Evolutionary conservation across 192 early-diverging fungal species (phyloP).

Genomic region (Coemansia sp.): DNA sequence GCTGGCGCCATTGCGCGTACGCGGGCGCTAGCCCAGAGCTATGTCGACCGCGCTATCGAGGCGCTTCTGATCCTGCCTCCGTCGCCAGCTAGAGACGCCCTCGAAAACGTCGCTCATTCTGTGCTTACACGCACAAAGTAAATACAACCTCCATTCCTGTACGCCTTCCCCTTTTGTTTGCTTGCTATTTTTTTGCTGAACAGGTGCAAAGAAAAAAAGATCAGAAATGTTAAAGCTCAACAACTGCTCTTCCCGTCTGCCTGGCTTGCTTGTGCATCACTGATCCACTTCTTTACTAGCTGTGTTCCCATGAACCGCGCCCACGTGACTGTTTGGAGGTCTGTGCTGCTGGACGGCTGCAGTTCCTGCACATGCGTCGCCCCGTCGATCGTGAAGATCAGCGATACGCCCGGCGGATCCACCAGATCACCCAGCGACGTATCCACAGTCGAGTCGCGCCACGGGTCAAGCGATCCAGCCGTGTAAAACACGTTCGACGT

Average conservation of each 20-base stretch:
- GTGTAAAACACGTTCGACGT: conserved; percentile 61
- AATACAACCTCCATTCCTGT: not conserved
- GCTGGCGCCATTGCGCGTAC: conserved; percentile 74
- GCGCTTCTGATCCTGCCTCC: conserved; percentile 69
- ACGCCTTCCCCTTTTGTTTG: too few relatives aligned
- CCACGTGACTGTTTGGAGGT: conserved; percentile 21
- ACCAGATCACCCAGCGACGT: conserved; percentile 18
- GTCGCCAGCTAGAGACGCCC: conserved; percentile 74
- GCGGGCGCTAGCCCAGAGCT: conserved; percentile 69
- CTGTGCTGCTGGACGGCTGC: conserved; percentile 1
- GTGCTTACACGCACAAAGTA: conserved; percentile 83
- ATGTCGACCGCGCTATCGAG: conserved; percentile 74
- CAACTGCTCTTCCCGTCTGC: not conserved
- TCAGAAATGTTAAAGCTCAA: not conserved
- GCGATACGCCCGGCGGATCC: conserved; percentile 2
- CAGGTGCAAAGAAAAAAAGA: not conserved
- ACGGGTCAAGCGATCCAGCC: conserved; percentile 64
- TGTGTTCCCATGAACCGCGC: conserved; percentile 23
- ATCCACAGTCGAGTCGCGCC: conserved; percentile 57
- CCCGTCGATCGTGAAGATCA: conserved; percentile 25
- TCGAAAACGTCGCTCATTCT: conserved; percentile 79
- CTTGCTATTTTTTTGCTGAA: not conserved
- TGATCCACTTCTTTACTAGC: conserved; percentile 26
- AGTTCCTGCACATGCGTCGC: conserved; percentile 48
- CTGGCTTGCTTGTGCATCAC: not conserved